Conservation (phyloP, 768 basidiomycete species). For the Gautieria morchelliformis region DNA sequence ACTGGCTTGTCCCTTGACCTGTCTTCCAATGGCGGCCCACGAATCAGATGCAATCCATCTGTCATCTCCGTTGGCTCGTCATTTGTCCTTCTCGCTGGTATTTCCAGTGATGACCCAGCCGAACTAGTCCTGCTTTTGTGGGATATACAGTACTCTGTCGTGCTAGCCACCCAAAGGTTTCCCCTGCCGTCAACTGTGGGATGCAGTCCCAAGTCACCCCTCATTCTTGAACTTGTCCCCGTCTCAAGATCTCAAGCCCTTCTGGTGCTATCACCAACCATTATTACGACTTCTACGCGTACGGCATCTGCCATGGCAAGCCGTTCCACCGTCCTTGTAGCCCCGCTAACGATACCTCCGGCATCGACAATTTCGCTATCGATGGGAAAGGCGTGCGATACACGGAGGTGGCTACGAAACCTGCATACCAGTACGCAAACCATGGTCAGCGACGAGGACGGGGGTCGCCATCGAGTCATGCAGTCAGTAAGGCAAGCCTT, state of each 20-base stretch:
- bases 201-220: slow-evolving; percentile 16
- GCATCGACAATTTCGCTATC: slow-evolving; percentile 56
- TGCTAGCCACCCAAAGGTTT: slow-evolving; percentile 45
- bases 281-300: not conserved
- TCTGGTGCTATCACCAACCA: slow-evolving; percentile 38
- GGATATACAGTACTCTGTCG: slow-evolving; percentile 60
- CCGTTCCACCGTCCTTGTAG: slow-evolving; percentile 47
- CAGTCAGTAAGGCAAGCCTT: slow-evolving; percentile 31
- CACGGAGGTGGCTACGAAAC: slow-evolving; percentile 37
- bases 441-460: slow-evolving; percentile 11
- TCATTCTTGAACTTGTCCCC: slow-evolving; percentile 20
- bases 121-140: slow-evolving; percentile 52
- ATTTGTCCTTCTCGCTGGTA: slow-evolving; percentile 30
- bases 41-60: slow-evolving; percentile 1
- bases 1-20: not conserved
- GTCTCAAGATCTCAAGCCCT: slow-evolving; percentile 40
- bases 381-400: slow-evolving; percentile 40
- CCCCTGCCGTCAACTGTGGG: slow-evolving; percentile 38
- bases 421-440: not conserved
- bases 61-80: not conserved
- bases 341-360: slow-evolving; percentile 44
- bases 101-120: slow-evolving; percentile 24
- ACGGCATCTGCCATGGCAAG: slow-evolving; percentile 7
- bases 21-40: not conserved
- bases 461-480: slow-evolving; percentile 25